Base-by-base conservation (phyloP, 2,329 filamentous ascomycete species). In the Trichoderma atrobrunneum region DNA sequence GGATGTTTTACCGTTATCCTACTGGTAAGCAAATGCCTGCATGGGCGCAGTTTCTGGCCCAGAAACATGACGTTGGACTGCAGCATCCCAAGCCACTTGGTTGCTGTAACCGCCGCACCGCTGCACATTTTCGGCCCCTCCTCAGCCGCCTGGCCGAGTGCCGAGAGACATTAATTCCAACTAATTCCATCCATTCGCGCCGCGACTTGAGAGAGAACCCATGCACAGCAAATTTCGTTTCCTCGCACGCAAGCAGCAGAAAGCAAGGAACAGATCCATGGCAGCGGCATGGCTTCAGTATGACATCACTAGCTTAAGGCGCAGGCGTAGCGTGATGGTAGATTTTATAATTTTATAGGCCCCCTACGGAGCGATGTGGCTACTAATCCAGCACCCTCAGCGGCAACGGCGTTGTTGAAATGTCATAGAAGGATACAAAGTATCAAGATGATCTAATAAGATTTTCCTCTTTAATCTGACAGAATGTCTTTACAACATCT, bases 51-150 rank as follows among this genome's bases (percentile, higher is more conserved):
- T 51, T 51, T 51, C 43, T 51, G 43, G 43, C 10, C 43, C 54
- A 59, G 54, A 59, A 57, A 28, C 8, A 68, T 68, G 65, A 68
- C 65, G 65, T 60, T 68, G 65, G 65, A 60, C 65, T 59, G 65
- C 65, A 68, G 65, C 14, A 18, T 57, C n/a, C 43, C 34, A 60
- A 68, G 65, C 54, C 54, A 26, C 48, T 36, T 18, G 14, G 34
- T 18, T 24, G 3, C 43, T 51, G 43, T 51, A 51, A 21, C 43
- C 43, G 43, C 43, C 36, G 36, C 36, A 39, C 36, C 36, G 36
- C 12, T 56, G 28, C n/a, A 12, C n/a, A 39, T 28, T 18, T 57
- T 32, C 26, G 39, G 39, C 48, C 26, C 30, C 63, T 67, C 48
- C 26, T 39, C 48, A 67, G 64, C 64, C 64, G 54, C 32, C 43